Conservation (phyloP, 169 alveolate species). For the Plasmodium berghei region DNA sequence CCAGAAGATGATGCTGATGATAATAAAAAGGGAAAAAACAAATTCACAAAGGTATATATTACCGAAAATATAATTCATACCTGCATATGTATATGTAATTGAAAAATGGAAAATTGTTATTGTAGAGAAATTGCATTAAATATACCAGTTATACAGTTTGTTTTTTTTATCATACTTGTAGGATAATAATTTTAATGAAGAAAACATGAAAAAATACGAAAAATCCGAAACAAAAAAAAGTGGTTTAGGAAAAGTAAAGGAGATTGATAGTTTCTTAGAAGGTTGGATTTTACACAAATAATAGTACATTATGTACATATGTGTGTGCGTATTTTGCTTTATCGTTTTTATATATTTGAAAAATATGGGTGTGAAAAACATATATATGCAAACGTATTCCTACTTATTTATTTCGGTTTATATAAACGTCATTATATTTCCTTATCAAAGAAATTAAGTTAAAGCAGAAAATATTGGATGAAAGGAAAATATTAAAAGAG, state of each 20-base stretch:
- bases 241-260: constrained; percentile 72
- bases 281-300: constrained; percentile 41
- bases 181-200: constrained; percentile 47
- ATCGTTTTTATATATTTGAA: too few relatives aligned
- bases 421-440: neutral
- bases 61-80: neutral
- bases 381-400: too few relatives aligned
- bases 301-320: too few relatives aligned
- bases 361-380: too few relatives aligned
- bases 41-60: constrained; percentile 38
- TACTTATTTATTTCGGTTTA: too few relatives aligned
- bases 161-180: neutral
- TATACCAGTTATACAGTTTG: neutral
- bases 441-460: constrained; percentile 34
- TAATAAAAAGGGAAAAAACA: constrained; percentile 20
- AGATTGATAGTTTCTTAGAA: constrained; percentile 84
- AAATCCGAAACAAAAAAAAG: constrained; percentile 21
- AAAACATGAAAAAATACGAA: constrained; percentile 35
- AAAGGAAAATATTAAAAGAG: constrained; percentile 47
- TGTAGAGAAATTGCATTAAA: neutral
- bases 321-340: too few relatives aligned
- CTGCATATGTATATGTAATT: constrained; percentile 15
- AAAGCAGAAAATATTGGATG: constrained; percentile 75
- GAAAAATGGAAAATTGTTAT: neutral
- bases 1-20: constrained; percentile 34